phyloP scores from a whole-genome alignment of 2,329 filamentous ascomycete genomes.

The Fusarium pseudonygamai region DNA sequence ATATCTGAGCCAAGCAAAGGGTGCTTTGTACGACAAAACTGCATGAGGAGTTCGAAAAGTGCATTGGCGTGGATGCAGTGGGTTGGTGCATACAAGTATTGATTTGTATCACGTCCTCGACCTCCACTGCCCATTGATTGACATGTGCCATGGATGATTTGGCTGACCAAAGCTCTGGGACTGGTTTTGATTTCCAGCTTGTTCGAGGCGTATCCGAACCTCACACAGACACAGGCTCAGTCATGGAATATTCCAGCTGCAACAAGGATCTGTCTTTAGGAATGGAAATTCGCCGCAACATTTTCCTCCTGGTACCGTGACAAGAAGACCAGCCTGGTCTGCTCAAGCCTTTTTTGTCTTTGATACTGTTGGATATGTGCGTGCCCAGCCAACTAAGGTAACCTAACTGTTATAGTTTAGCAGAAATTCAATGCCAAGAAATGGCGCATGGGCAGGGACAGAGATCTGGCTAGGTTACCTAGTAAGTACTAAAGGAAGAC shows the following conservation, averaged over 20 bases:
- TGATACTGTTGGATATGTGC: conserved; percentile 15
- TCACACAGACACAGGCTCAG: not conserved
- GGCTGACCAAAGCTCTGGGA: conserved; percentile 21
- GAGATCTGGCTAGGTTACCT: conserved; percentile 33
- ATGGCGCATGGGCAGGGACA: conserved; percentile 33
- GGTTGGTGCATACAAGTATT: not conserved
- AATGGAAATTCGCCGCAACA: not conserved
- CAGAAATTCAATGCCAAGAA: conserved; percentile 34
- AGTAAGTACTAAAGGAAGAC: too few species aligned
- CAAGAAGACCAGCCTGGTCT: not conserved
- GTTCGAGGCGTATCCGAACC: not conserved
- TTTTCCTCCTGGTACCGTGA: not conserved
- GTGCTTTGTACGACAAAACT: not conserved
- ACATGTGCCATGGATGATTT: conserved; percentile 27
- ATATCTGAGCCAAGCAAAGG: not conserved
- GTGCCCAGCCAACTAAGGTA: conserved; percentile 7
- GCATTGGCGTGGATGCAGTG: conserved; percentile 21
- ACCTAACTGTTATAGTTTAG: not conserved
- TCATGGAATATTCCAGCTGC: not conserved
- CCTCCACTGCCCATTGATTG: conserved; percentile 7
- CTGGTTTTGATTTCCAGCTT: not conserved
- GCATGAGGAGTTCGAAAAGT: not conserved
- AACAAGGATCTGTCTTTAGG: not conserved
- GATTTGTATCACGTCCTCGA: conserved; percentile 4
- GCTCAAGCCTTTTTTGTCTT: conserved; percentile 6